Conservation (phyloP, 1,284 basidiomycete genomes). For the Moesziomyces parantarcticus region DNA sequence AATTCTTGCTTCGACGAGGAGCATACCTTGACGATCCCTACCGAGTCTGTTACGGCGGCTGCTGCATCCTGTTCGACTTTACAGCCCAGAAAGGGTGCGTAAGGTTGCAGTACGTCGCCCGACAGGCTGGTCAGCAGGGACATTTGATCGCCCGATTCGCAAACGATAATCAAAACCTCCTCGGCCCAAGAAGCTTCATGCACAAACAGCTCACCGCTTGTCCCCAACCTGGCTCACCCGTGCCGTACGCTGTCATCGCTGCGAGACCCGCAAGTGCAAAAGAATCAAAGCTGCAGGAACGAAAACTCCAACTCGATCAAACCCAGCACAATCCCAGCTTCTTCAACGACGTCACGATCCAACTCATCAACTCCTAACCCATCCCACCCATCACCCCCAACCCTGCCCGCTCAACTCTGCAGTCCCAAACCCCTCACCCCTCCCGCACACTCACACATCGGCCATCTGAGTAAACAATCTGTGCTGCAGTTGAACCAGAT, state of each 20-base stretch:
- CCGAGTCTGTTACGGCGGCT: constrained; percentile 26
- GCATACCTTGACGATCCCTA: background rate
- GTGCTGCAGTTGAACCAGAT: no score
- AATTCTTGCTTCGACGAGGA: constrained; percentile 14
- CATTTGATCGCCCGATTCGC: constrained; percentile 38
- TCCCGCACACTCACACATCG: no score
- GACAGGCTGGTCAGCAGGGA: background rate
- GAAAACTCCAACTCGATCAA: no score
- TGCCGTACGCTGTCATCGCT: constrained; percentile 30
- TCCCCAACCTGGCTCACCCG: background rate
- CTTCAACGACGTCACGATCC: constrained; percentile 21
- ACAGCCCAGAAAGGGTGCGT: constrained; percentile 13
- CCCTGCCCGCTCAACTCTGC: no score
- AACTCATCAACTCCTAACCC: constrained; percentile 2
- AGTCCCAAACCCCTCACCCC: no score
- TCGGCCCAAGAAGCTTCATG: constrained; percentile 24
- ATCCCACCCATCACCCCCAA: background rate
- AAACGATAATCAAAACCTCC: background rate
- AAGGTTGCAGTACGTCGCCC: constrained; percentile 6
- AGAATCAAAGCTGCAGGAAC: no score
- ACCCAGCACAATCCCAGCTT: background rate
- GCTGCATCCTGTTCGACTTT: constrained; percentile 25
- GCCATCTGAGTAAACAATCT: no score
- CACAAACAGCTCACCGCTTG: constrained; percentile 9
- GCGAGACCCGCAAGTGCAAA: background rate